Conservation (phyloP, 164 flowering plant genomes). For the Malania oleifera region DNA sequence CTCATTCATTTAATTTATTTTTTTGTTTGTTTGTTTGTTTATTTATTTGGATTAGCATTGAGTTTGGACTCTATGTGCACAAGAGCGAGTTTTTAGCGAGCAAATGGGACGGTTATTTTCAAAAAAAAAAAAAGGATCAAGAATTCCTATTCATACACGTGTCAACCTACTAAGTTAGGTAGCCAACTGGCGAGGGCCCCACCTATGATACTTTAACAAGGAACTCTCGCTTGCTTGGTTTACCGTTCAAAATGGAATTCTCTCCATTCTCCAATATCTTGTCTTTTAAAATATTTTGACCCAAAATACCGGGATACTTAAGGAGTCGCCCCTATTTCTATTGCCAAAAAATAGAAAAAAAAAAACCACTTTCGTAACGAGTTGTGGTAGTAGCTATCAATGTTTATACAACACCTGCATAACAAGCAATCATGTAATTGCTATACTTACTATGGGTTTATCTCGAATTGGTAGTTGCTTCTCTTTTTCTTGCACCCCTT, state of each 20-base stretch:
- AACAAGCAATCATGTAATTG: conserved; percentile 41
- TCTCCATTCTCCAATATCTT: too few species aligned
- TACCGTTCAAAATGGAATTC: too few species aligned
- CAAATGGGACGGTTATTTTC: background rate
- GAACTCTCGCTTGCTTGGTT: conserved; percentile 16
- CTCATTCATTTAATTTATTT: too few species aligned
- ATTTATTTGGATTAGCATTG: too few species aligned
- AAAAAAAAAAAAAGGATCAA: conserved; percentile 12
- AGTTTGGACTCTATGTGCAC: too few species aligned
- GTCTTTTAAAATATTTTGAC: too few species aligned
- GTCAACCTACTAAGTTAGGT: conserved; percentile 15
- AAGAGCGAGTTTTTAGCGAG: conserved; percentile 2
- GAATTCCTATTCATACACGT: conserved; percentile 25
- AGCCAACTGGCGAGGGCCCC: conserved; percentile 30
- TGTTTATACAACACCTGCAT: conserved; percentile 36
- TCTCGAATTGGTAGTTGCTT: conserved; percentile 13
- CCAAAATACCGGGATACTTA: conserved; percentile 12
- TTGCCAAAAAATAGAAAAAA: conserved; percentile 7
- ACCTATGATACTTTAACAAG: conserved; percentile 15
- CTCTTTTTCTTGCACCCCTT: background rate
- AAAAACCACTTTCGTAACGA: too few species aligned
- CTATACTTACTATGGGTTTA: conserved; percentile 27
- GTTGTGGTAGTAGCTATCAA: conserved; percentile 23
- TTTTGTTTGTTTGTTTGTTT: too few species aligned
- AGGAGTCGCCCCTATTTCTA: conserved; percentile 18